phyloP scores from a whole-genome alignment of 371 early-diverging fungal genomes.

The Mucor saturninus region DNA sequence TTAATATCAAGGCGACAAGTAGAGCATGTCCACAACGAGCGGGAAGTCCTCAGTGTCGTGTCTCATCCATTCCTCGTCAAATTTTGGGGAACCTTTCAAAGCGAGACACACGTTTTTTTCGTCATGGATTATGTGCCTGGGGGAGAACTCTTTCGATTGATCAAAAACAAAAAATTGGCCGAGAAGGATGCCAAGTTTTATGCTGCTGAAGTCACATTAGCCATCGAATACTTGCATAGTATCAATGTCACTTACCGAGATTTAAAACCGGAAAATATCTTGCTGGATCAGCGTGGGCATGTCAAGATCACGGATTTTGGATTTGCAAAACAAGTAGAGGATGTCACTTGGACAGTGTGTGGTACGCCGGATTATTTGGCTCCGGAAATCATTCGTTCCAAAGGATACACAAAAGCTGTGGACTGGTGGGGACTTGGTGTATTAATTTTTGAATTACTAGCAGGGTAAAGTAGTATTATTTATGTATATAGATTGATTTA shows the following conservation, averaged over 20 bases:
- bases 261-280: slow-evolving; percentile 92
- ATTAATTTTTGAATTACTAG: slow-evolving; percentile 90
- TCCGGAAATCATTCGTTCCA: slow-evolving; percentile 90
- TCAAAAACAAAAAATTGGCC: slow-evolving; percentile 80
- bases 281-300: slow-evolving; percentile 91
- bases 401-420: slow-evolving; percentile 89
- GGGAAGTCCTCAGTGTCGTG: slow-evolving; percentile 77
- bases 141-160: slow-evolving; percentile 87
- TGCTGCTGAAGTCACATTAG: slow-evolving; percentile 75
- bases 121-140: slow-evolving; percentile 97
- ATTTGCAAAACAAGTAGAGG: slow-evolving; percentile 87
- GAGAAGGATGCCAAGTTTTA: slow-evolving; percentile 86
- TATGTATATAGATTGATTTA: not conserved
- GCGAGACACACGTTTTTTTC: slow-evolving; percentile 84
- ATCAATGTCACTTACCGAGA: slow-evolving; percentile 92
- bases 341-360: slow-evolving; percentile 82
- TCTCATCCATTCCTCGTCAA: slow-evolving; percentile 91
- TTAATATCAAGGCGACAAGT: slow-evolving; percentile 95
- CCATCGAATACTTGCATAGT: slow-evolving; percentile 89
- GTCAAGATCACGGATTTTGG: slow-evolving; percentile 99
- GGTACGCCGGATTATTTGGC: slow-evolving; percentile 98
- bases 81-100: slow-evolving; percentile 90
- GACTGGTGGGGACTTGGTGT: slow-evolving; percentile 95
- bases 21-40: slow-evolving; percentile 87
- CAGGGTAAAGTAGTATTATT: slow-evolving; percentile 55